Evolutionary conservation across 441 rosid genomes (phyloP).

Genomic region (Adansonia grandidieri): DNA sequence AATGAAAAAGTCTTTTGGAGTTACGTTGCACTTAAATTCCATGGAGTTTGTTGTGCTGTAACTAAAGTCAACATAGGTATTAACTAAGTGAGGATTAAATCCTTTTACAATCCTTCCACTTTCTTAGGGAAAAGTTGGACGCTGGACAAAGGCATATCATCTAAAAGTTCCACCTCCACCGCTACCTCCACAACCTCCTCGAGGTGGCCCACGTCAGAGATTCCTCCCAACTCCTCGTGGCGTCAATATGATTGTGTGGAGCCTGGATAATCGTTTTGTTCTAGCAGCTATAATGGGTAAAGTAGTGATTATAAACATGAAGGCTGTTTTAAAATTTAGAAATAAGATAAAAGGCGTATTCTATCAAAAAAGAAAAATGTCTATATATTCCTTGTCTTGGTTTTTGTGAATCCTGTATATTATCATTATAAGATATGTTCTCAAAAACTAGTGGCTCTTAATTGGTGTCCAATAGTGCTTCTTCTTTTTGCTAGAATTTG

Average conservation of each 20-base stretch:
- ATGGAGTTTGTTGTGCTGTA: constrained; percentile 30
- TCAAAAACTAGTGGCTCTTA: background rate
- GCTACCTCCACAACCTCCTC: constrained; percentile 83
- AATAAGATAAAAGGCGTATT: background rate
- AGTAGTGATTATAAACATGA: constrained; percentile 21
- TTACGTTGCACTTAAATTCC: constrained; percentile 32
- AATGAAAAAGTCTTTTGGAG: background rate
- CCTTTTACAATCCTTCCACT: constrained; percentile 24
- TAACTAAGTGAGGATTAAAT: constrained; percentile 21
- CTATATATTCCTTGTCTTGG: background rate
- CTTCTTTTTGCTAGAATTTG: background rate
- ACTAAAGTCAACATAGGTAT: background rate
- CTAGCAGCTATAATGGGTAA: constrained; percentile 92
- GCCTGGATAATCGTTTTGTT: constrained; percentile 86
- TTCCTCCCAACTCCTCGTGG: constrained; percentile 87
- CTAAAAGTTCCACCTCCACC: constrained; percentile 91
- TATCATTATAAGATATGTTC: background rate
- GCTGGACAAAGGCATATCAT: constrained; percentile 79
- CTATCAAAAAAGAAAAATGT: constrained; percentile 11
- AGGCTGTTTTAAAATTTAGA: constrained; percentile 5
- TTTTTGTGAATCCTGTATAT: background rate
- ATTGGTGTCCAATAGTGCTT: constrained; percentile 3
- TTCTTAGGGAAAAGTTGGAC: constrained; percentile 73
- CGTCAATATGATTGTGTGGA: constrained; percentile 90
- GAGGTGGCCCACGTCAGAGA: constrained; percentile 93